phyloP scores from a whole-genome alignment of 176 grass and related monocot species.

The Carex cristatella region DNA sequence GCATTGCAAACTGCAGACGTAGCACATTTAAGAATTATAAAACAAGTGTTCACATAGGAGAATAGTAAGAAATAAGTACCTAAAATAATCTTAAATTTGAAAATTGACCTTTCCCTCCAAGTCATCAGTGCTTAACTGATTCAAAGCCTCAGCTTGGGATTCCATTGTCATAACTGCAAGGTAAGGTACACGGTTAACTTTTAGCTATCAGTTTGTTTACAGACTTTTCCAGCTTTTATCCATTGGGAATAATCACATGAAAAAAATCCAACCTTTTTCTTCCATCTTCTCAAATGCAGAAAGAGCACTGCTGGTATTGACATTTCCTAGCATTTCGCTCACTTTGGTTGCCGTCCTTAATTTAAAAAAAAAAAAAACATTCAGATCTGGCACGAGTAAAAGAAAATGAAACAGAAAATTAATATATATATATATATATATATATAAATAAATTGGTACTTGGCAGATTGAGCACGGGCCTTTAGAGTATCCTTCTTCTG shows the following conservation, averaged over 20 bases:
- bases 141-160: constrained; percentile 91
- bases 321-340: constrained; percentile 96
- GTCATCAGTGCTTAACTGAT: constrained; percentile 84
- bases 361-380: constrained; percentile 3
- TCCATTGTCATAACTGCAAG: constrained; percentile 92
- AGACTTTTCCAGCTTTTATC: not conserved
- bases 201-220: not conserved
- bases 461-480: constrained; percentile 98
- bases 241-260: not conserved
- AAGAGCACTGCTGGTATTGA: constrained; percentile 93
- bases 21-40: constrained; percentile 16
- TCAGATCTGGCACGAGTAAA: not conserved
- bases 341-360: constrained; percentile 95
- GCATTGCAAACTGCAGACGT: constrained; percentile 68
- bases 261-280: constrained; percentile 69
- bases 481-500: constrained; percentile 97
- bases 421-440: not conserved
- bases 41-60: not conserved
- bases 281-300: constrained; percentile 99
- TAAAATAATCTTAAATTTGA: not conserved
- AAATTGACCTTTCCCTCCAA: constrained; percentile 91
- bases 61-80: constrained; percentile 2
- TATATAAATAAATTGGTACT: constrained; percentile 38
- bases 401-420: not conserved
- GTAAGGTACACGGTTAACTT: not conserved